phyloP scores from a whole-genome alignment of 495 filamentous ascomycete species.

The Aspergillus indologenus region DNA sequence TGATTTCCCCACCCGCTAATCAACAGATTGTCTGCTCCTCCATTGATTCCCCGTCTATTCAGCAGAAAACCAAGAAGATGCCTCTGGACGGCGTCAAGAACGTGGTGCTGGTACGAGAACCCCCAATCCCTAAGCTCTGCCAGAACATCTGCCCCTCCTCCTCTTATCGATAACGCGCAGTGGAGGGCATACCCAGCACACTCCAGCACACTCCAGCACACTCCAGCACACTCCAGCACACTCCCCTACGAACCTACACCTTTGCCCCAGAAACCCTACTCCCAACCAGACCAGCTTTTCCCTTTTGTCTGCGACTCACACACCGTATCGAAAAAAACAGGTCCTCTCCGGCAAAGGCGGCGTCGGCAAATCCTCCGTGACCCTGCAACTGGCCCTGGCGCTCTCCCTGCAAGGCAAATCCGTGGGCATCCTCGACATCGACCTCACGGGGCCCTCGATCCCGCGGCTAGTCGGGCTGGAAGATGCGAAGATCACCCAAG shows the following conservation, averaged over 20 bases:
- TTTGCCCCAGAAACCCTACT: no score
- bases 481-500: conserved; percentile 83
- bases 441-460: conserved; percentile 94
- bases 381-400: conserved; percentile 89
- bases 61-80: conserved; percentile 27
- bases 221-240: no score
- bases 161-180: conserved; percentile 48
- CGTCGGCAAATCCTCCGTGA: conserved; percentile 95
- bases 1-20: conserved; percentile 2
- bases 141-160: conserved; percentile 21
- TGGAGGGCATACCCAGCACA: no score
- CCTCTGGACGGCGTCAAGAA: conserved; percentile 52
- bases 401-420: conserved; percentile 78
- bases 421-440: conserved; percentile 93
- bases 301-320: no score
- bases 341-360: conserved; percentile 96
- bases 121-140: background rate
- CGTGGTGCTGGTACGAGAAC: conserved; percentile 45
- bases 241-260: no score
- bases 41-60: background rate
- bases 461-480: conserved; percentile 90
- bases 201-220: no score
- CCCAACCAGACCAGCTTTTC: no score
- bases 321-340: no score
- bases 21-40: background rate